A percentile compares a stretch with the other conserved stretches of the same genome.
Conservation (phyloP, 2,329 filamentous ascomycete species). For the Verticillium isaacii region DNA sequence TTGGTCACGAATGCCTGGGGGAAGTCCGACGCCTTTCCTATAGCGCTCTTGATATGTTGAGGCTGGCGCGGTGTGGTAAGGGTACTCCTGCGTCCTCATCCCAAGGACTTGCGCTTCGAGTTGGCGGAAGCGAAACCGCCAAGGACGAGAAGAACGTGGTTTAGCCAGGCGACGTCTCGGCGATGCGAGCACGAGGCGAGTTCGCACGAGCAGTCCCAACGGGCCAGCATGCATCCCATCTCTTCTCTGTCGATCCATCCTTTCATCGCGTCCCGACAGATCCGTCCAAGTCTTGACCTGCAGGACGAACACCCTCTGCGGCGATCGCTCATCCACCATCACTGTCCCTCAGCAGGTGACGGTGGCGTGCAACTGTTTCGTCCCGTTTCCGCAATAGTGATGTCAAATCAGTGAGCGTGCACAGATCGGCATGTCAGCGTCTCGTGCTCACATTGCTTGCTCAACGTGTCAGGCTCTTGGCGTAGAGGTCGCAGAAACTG, state of each 20-base stretch:
- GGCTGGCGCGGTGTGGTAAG: no score
- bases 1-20: background rate
- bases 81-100: no score
- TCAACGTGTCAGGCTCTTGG: background rate
- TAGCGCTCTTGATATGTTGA: background rate
- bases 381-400: background rate
- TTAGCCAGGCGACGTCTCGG: background rate
- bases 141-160: background rate
- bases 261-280: background rate
- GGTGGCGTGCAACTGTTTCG: background rate
- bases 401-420: background rate
- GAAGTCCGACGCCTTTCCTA: background rate
- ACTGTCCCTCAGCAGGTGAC: background rate
- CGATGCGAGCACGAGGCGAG: background rate
- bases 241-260: background rate
- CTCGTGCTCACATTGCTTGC: background rate
- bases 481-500: background rate
- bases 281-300: background rate
- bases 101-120: no score
- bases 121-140: no score
- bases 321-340: background rate
- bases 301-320: background rate
- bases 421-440: background rate
- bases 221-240: background rate
- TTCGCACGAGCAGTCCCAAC: background rate